phyloP scores from a whole-genome alignment of 306 rosid species.

The Cyamopsis tetragonoloba region DNA sequence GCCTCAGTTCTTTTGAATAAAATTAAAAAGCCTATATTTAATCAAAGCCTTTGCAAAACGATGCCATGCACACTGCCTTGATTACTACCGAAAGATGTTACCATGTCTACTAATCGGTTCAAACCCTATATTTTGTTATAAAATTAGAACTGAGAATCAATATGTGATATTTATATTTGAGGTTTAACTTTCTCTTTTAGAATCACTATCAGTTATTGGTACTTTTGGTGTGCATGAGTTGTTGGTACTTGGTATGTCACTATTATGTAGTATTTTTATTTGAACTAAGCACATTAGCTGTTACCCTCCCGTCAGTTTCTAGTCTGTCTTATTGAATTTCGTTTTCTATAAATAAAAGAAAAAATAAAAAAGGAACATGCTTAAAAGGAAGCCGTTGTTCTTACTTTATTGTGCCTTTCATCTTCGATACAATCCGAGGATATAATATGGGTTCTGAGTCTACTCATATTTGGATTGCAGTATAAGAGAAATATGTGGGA shows the following conservation, averaged over 20 bases:
- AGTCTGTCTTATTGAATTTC: not conserved
- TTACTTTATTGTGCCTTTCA: constrained; percentile 18
- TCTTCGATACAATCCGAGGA: not conserved
- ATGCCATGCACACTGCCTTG: not conserved
- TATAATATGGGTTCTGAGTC: constrained; percentile 1
- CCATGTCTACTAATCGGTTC: not conserved
- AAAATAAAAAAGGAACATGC: not conserved
- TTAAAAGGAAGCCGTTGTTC: constrained; percentile 1
- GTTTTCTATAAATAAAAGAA: not conserved
- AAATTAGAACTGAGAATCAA: not conserved
- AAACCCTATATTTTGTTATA: not conserved
- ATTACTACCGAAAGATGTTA: not conserved
- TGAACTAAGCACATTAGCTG: not conserved
- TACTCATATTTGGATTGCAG: constrained; percentile 45
- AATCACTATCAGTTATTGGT: not conserved
- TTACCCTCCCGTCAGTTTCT: not conserved
- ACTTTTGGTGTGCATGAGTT: no score
- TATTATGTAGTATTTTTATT: not conserved
- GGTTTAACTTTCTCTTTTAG: not conserved
- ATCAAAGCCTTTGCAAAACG: not conserved
- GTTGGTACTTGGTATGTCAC: no score
- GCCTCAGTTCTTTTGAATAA: not conserved
- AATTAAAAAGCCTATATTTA: not conserved
- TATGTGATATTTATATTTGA: not conserved
- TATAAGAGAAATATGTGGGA: constrained; percentile 90